Evolutionary conservation across 805 yeast species (phyloP).

Genomic region (Blastobotrys chiropterorum): DNA sequence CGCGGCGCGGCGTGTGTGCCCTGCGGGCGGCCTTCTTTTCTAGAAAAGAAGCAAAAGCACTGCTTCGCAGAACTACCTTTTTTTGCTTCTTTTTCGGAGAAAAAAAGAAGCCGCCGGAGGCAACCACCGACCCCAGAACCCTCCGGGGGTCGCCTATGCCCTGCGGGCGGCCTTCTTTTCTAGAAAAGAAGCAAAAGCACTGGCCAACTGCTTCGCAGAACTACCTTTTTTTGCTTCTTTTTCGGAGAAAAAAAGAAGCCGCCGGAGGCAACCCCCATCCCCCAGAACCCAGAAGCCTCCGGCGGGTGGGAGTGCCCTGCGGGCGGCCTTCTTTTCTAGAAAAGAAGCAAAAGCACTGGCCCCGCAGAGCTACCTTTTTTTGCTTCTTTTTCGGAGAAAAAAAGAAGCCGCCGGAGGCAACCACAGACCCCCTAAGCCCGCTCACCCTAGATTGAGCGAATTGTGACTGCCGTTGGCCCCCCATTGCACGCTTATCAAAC

Average conservation of each 20-base stretch:
- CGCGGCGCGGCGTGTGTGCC: background rate
- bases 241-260: background rate
- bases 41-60: background rate
- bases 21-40: background rate
- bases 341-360: background rate
- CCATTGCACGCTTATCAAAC: too few species aligned
- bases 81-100: background rate
- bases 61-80: background rate
- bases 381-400: too few species aligned
- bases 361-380: too few species aligned
- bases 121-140: background rate
- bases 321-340: background rate
- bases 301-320: background rate
- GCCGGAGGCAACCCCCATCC: background rate
- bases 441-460: too few species aligned
- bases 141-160: too few species aligned
- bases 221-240: background rate
- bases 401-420: too few species aligned
- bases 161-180: background rate
- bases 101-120: background rate
- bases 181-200: background rate
- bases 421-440: too few species aligned
- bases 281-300: background rate
- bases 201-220: background rate
- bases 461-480: too few species aligned